A percentile compares a stretch with the other conserved stretches of the same genome.
Evolutionary conservation across 345 rosid genomes (phyloP).

Genomic region (Eucalyptus grandis): DNA sequence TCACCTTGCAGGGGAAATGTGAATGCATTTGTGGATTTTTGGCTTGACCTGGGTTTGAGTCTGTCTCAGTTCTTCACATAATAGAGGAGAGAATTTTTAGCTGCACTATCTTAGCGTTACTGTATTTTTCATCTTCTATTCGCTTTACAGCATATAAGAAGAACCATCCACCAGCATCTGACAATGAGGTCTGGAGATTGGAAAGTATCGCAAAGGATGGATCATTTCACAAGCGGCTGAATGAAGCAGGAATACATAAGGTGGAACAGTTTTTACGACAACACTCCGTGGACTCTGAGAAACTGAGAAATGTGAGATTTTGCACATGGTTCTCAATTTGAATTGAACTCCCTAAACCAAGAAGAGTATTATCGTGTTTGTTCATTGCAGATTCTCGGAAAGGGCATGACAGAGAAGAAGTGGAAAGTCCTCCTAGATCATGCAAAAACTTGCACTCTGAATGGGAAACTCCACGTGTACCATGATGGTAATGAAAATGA

Average conservation of each 20-base stretch:
- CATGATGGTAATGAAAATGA: too few relatives aligned
- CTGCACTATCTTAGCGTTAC: not conserved
- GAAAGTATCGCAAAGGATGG: not conserved
- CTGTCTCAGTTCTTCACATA: not conserved
- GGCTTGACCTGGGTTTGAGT: too few relatives aligned
- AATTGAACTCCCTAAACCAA: not conserved
- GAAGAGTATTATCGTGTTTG: not conserved
- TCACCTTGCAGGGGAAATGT: too few relatives aligned
- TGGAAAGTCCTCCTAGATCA: not conserved
- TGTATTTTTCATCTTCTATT: not conserved
- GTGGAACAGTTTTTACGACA: not conserved
- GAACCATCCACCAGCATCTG: not conserved
- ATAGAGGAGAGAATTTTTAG: not conserved
- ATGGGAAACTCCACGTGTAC: not conserved
- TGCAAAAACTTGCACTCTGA: not conserved
- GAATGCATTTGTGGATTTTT: too few relatives aligned
- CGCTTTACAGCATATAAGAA: not conserved
- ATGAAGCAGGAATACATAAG: not conserved
- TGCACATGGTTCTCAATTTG: not conserved
- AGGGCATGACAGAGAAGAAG: not conserved
- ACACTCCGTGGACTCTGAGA: not conserved
- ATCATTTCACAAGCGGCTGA: not conserved
- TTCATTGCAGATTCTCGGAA: not conserved
- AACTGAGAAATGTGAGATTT: not conserved
- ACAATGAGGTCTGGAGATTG: not conserved